Conservation (phyloP, 257 asterid genomes). For the Penstemon newberryi region DNA sequence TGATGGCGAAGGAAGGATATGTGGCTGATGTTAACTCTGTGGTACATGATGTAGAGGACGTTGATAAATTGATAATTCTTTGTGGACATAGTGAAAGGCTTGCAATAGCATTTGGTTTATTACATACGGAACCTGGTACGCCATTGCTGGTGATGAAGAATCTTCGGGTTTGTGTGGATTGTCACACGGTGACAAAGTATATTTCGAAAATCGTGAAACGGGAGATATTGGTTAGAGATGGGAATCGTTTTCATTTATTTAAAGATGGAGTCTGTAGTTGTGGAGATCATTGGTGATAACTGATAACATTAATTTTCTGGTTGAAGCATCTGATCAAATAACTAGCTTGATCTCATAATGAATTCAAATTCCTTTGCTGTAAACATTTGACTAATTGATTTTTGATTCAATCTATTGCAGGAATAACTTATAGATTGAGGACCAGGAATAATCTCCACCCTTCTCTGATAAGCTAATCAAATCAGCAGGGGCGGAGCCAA, state of each 20-base stretch:
- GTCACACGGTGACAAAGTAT: slow-evolving; percentile 62
- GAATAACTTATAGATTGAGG: too few species aligned
- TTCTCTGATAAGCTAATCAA: too few species aligned
- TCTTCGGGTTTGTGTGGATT: slow-evolving; percentile 65
- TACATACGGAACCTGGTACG: slow-evolving; percentile 52
- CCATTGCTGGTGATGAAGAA: slow-evolving; percentile 63
- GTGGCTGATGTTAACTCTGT: slow-evolving; percentile 51
- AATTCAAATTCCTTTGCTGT: too few species aligned
- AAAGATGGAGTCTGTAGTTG: slow-evolving; percentile 41
- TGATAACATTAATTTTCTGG: too few species aligned
- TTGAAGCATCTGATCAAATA: too few species aligned
- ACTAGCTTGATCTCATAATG: too few species aligned
- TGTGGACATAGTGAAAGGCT: slow-evolving; percentile 64
- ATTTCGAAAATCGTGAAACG: slow-evolving; percentile 49
- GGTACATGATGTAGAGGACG: slow-evolving; percentile 56
- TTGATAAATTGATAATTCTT: slow-evolving; percentile 52
- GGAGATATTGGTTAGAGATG: slow-evolving; percentile 66
- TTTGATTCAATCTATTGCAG: too few species aligned
- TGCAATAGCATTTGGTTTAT: slow-evolving; percentile 62
- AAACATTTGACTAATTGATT: too few species aligned
- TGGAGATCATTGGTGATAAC: too few species aligned
- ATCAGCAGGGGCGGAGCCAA: too few species aligned
- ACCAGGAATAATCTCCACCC: too few species aligned
- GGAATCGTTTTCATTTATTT: slow-evolving; percentile 56
- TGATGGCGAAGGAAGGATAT: slow-evolving; percentile 65